Evolutionary conservation across 495 filamentous ascomycete genomes (phyloP).

Genomic region (Trichoderma virens): DNA sequence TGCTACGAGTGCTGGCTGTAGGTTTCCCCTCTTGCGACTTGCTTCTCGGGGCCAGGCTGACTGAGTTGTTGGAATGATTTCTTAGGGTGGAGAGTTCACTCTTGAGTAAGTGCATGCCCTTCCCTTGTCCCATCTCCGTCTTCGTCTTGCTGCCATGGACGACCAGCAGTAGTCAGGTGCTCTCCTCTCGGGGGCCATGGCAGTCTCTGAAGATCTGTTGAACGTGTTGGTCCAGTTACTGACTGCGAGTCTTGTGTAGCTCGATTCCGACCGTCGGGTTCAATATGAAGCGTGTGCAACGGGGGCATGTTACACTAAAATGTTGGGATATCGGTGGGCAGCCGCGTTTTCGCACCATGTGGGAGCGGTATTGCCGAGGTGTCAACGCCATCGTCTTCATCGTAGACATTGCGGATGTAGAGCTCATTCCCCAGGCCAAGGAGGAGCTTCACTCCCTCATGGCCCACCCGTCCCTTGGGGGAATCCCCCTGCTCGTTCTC

Average conservation of each 20-base stretch:
- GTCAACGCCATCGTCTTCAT: constrained; percentile 99
- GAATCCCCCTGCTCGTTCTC: constrained; percentile 90
- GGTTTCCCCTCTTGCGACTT: constrained; percentile 26
- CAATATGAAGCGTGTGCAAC: constrained; percentile 97
- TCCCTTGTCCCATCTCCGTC: constrained; percentile 8
- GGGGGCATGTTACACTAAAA: constrained; percentile 96
- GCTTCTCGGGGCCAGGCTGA: constrained; percentile 12
- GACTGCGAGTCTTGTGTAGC: constrained; percentile 47
- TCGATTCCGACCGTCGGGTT: constrained; percentile 98
- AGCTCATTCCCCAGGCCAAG: constrained; percentile 74
- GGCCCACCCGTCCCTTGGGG: constrained; percentile 73
- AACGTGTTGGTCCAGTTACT: constrained; percentile 15
- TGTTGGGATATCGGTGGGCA: constrained; percentile 98
- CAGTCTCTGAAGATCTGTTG: neutral
- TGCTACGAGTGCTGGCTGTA: constrained; percentile 91
- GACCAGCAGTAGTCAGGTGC: neutral
- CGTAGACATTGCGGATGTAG: constrained; percentile 70
- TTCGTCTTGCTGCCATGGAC: constrained; percentile 6
- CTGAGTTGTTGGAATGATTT: constrained; percentile 23
- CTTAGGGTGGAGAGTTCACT: constrained; percentile 93
- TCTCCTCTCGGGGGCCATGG: neutral
- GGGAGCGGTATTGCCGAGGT: constrained; percentile 96
- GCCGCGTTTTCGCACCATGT: constrained; percentile 96
- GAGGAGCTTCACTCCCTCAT: constrained; percentile 89
- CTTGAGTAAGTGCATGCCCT: constrained; percentile 71